These are phyloP conservation scores for Polyporus tsugae DNA, from an alignment of 1,284 basidiomycete species.

Conservation along the genomic window DNA sequence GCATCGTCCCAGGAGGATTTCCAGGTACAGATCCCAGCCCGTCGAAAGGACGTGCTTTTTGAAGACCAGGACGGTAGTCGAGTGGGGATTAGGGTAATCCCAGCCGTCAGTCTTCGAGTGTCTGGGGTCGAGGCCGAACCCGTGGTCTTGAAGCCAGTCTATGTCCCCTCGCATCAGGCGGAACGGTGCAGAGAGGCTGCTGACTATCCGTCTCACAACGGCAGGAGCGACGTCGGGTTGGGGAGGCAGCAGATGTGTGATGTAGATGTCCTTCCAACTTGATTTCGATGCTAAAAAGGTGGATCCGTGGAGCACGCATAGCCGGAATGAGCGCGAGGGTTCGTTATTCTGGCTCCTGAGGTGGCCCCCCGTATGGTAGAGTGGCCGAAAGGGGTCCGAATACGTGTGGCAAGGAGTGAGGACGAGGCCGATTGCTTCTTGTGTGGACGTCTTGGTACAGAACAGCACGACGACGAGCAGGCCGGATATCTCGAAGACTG, in stretches of 20 bases:
- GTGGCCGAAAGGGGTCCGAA: background rate
- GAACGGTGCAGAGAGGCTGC: background rate
- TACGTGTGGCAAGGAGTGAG: background rate
- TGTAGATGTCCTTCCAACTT: background rate
- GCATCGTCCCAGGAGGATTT: too few relatives aligned
- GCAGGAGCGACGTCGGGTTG: background rate
- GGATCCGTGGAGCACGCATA: too few relatives aligned
- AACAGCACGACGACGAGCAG: background rate
- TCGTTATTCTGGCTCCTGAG: too few relatives aligned
- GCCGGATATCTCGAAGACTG: background rate
- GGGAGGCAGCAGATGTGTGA: background rate
- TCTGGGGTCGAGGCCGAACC: too few relatives aligned
- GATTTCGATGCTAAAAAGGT: background rate
- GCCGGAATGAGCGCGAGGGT: background rate
- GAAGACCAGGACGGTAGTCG: too few relatives aligned
- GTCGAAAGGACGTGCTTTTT: too few relatives aligned
- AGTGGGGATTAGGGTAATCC: too few relatives aligned
- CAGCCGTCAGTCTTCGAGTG: too few relatives aligned
- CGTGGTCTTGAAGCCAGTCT: background rate
- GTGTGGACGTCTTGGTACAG: background rate
- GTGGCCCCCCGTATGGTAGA: background rate
- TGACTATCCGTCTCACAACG: background rate
- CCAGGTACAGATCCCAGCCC: too few relatives aligned
- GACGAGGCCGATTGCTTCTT: background rate
- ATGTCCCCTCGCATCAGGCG: background rate